phyloP scores from a whole-genome alignment of 805 yeast species.

The Yarrowia alimentaria region DNA sequence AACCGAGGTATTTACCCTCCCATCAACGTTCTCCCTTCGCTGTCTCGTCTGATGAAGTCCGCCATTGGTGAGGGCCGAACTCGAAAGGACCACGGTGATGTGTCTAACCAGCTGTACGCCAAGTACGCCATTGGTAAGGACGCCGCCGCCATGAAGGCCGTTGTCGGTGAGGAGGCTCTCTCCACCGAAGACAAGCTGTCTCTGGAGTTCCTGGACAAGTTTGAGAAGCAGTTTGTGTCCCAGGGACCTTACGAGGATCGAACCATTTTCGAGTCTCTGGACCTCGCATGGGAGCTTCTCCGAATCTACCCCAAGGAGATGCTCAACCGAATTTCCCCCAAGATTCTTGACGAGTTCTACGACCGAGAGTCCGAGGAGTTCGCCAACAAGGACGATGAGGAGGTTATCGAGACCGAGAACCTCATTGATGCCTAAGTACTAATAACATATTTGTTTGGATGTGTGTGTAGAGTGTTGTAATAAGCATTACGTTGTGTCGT shows the following conservation, averaged over 20 bases:
- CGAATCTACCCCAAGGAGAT: slow-evolving; percentile 99
- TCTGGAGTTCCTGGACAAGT: slow-evolving; percentile 94
- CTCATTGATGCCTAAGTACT: slow-evolving; percentile 42
- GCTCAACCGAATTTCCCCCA: slow-evolving; percentile 97
- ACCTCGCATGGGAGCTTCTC: slow-evolving; percentile 95
- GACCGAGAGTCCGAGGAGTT: slow-evolving; percentile 69
- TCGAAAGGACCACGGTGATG: slow-evolving; percentile 99
- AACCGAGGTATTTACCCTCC: slow-evolving; percentile 99
- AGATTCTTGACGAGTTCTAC: slow-evolving; percentile 91
- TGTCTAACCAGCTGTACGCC: slow-evolving; percentile 97
- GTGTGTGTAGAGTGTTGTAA: too few species aligned
- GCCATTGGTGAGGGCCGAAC: slow-evolving; percentile 99
- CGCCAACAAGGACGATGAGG: slow-evolving; percentile 35
- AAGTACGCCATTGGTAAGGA: slow-evolving; percentile 99
- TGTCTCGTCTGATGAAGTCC: slow-evolving; percentile 97
- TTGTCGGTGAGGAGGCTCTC: slow-evolving; percentile 99
- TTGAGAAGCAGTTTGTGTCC: slow-evolving; percentile 89
- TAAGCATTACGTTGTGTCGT: too few species aligned
- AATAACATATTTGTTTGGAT: slow-evolving; percentile 18
- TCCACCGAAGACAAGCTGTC: slow-evolving; percentile 97
- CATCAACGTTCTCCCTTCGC: slow-evolving; percentile 94
- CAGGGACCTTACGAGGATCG: slow-evolving; percentile 98
- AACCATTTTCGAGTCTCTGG: slow-evolving; percentile 90
- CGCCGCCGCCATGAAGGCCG: slow-evolving; percentile 99
- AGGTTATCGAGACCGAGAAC: slow-evolving; percentile 37